A percentile compares a stretch with the other conserved stretches of the same genome.
These are phyloP conservation scores for Apiotrichum gracile DNA, from an alignment of 1,284 basidiomycete species.

Conservation along the genomic window DNA sequence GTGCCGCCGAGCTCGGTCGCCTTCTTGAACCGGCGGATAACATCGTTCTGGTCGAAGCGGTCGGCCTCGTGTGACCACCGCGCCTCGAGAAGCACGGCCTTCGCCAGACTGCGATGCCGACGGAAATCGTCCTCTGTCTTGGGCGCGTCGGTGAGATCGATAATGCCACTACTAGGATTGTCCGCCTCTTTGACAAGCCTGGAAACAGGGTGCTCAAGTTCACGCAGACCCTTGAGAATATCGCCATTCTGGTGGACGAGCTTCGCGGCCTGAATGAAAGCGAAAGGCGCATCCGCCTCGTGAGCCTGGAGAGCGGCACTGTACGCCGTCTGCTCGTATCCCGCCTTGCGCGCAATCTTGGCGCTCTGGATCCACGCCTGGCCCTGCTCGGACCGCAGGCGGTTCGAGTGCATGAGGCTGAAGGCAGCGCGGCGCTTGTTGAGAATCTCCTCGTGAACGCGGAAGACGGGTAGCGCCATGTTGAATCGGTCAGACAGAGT, in stretches of 20 bases:
- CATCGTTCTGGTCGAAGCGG: slow-evolving; percentile 62
- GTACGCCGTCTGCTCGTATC: slow-evolving; percentile 94
- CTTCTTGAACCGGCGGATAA: slow-evolving; percentile 58
- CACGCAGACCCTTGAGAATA: slow-evolving; percentile 77
- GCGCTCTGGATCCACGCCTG: slow-evolving; percentile 86
- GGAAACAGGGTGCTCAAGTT: slow-evolving; percentile 51
- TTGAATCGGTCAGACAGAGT: slow-evolving; percentile 35
- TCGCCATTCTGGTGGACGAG: slow-evolving; percentile 75
- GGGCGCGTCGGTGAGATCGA: slow-evolving; percentile 56
- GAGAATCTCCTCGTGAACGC: slow-evolving; percentile 82
- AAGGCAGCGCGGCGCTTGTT: slow-evolving; percentile 86
- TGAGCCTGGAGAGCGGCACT: slow-evolving; percentile 89
- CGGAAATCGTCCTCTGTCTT: slow-evolving; percentile 48
- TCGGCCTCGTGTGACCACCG: slow-evolving; percentile 91
- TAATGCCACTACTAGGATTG: slow-evolving; percentile 21
- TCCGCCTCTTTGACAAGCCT: slow-evolving; percentile 2
- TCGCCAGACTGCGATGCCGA: slow-evolving; percentile 52
- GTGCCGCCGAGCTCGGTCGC: slow-evolving; percentile 56
- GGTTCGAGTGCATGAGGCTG: slow-evolving; percentile 41
- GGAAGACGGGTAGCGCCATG: slow-evolving; percentile 77
- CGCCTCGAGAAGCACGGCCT: slow-evolving; percentile 80
- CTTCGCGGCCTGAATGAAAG: slow-evolving; percentile 89
- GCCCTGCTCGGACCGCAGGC: slow-evolving; percentile 59
- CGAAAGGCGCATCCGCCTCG: slow-evolving; percentile 66
- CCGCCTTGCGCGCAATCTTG: slow-evolving; percentile 90